phyloP scores from a whole-genome alignment of 108 stramenopile species.

The Stephanodiscus minutulus region DNA sequence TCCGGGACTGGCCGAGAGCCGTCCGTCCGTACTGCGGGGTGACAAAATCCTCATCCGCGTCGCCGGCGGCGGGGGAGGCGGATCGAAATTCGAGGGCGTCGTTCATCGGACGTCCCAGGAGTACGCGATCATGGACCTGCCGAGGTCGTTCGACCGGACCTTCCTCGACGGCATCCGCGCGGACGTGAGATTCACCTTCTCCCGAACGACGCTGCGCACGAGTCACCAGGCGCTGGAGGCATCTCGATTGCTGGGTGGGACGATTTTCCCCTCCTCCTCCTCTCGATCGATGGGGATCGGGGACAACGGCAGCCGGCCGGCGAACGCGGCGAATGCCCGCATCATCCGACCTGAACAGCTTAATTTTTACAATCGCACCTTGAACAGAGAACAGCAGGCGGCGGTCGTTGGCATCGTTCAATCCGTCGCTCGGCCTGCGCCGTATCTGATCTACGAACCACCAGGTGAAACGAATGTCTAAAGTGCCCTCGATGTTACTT shows the following conservation, averaged over 20 bases:
- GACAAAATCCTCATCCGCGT: constrained; percentile 51
- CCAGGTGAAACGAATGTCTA: constrained; percentile 39
- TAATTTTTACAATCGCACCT: constrained; percentile 38
- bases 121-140: constrained; percentile 48
- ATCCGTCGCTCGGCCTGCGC: constrained; percentile 44
- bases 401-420: constrained; percentile 47
- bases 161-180: constrained; percentile 33
- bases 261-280: constrained; percentile 8
- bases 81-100: constrained; percentile 38
- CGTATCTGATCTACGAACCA: constrained; percentile 70
- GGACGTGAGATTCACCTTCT: constrained; percentile 66
- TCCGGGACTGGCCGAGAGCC: constrained; percentile 62
- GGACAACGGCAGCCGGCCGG: background rate
- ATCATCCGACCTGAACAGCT: constrained; percentile 18
- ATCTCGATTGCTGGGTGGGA: background rate
- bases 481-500: background rate
- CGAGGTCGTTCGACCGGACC: constrained; percentile 30
- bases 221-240: constrained; percentile 43
- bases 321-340: constrained; percentile 10
- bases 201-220: constrained; percentile 52
- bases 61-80: constrained; percentile 15
- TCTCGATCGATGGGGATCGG: background rate
- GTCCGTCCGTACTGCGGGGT: constrained; percentile 65
- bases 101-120: constrained; percentile 39
- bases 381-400: constrained; percentile 60